phyloP scores from a whole-genome alignment of 306 rosid species.

The Cicer chorassanicum region DNA sequence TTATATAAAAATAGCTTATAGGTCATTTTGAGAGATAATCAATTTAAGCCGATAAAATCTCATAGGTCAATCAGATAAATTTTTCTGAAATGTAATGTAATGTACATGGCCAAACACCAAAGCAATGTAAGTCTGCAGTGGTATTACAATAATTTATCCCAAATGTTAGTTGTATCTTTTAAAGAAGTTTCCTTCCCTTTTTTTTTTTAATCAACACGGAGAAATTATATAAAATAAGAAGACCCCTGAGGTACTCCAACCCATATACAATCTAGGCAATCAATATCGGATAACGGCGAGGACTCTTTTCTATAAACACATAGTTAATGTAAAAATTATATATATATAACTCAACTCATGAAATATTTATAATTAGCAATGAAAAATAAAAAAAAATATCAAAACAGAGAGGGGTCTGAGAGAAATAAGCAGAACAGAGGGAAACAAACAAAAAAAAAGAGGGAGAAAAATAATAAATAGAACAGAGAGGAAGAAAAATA shows the following conservation, averaged over 20 bases:
- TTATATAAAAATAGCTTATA: constrained; percentile 20
- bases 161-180: constrained; percentile 8
- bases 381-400: no score
- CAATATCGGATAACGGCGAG: no score
- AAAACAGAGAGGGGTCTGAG: no score
- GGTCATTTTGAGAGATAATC: not conserved
- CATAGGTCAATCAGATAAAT: constrained; percentile 30
- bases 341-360: no score
- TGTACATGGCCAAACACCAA: constrained; percentile 30
- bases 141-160: constrained; percentile 10
- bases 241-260: not conserved
- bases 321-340: no score
- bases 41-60: constrained; percentile 7
- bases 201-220: not conserved
- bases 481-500: no score
- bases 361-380: no score
- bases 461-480: no score
- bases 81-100: not conserved
- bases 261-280: not conserved
- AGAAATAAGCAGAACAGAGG: no score
- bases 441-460: no score
- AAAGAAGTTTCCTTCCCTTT: not conserved
- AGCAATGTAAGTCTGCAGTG: not conserved
- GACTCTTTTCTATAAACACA: no score
- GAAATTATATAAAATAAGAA: not conserved